phyloP scores from a whole-genome alignment of 2,329 filamentous ascomycete genomes.

The Hypoxylon sp. region DNA sequence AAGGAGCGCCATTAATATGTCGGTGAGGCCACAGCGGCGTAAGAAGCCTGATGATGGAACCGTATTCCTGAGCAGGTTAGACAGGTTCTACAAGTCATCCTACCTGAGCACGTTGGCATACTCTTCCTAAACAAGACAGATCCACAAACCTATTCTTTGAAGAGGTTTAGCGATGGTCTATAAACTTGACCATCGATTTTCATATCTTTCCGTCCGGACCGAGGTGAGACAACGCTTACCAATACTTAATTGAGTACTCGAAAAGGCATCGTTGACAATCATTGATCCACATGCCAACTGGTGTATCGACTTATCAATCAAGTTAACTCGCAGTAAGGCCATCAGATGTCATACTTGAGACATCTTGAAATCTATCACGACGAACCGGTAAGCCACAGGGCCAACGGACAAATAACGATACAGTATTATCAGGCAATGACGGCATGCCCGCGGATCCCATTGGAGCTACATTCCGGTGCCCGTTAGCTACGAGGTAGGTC shows the following conservation, averaged over 20 bases:
- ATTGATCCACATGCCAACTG: neutral
- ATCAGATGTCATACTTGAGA: neutral
- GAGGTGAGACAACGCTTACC: constrained; percentile 11
- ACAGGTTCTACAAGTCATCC: neutral
- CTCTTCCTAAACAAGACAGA: constrained; percentile 8
- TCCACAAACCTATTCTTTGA: constrained; percentile 1
- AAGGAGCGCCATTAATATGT: constrained; percentile 32
- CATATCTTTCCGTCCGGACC: constrained; percentile 14
- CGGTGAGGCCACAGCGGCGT: constrained; percentile 32
- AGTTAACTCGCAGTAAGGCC: neutral
- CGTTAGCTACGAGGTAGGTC: neutral
- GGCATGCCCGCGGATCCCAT: constrained; percentile 28
- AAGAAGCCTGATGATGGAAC: constrained; percentile 35
- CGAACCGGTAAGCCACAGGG: neutral
- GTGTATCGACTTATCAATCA: neutral
- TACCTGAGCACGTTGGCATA: constrained; percentile 10
- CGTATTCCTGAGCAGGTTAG: constrained; percentile 25
- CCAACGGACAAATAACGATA: constrained; percentile 4
- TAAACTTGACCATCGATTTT: constrained; percentile 4
- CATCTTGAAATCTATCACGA: neutral
- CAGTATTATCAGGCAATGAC: constrained; percentile 27
- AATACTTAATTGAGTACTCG: neutral
- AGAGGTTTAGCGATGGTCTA: constrained; percentile 3
- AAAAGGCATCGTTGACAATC: neutral
- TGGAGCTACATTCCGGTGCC: neutral